These are phyloP conservation scores for Tylopilus sp. DNA, from an alignment of 768 basidiomycete genomes.

Conservation along the genomic window DNA sequence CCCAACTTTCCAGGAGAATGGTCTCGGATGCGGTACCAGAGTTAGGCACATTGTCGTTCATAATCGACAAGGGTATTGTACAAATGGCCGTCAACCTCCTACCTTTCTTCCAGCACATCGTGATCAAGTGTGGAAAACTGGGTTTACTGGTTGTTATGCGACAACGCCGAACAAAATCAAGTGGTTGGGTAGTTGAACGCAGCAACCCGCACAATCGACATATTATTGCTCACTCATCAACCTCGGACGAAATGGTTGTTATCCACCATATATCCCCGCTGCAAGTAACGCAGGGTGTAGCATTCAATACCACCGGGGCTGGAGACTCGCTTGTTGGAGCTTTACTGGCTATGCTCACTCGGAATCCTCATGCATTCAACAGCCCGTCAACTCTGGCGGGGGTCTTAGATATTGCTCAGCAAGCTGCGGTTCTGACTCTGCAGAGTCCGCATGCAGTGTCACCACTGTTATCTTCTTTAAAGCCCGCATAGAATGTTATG, in stretches of 20 bases:
- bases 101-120: slow-evolving; percentile 78
- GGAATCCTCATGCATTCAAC: slow-evolving; percentile 43
- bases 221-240: slow-evolving; percentile 49
- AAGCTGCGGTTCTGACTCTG: slow-evolving; percentile 60
- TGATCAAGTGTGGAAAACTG: slow-evolving; percentile 79
- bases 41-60: slow-evolving; percentile 53
- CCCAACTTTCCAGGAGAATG: slow-evolving; percentile 48
- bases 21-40: slow-evolving; percentile 40
- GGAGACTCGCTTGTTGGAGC: slow-evolving; percentile 90
- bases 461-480: slow-evolving; percentile 46
- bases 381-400: slow-evolving; percentile 41
- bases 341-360: slow-evolving; percentile 63
- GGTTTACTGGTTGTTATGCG: slow-evolving; percentile 67
- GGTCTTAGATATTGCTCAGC: slow-evolving; percentile 56
- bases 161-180: slow-evolving; percentile 38
- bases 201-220: slow-evolving; percentile 46
- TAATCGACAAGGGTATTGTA: slow-evolving; percentile 65
- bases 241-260: slow-evolving; percentile 48
- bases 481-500: background rate
- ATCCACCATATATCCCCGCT: slow-evolving; percentile 73
- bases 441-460: slow-evolving; percentile 61
- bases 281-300: slow-evolving; percentile 31
- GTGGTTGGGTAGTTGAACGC: slow-evolving; percentile 48
- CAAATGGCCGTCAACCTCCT: slow-evolving; percentile 82
- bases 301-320: slow-evolving; percentile 83